phyloP scores from a whole-genome alignment of 768 basidiomycete genomes.

The Xanthoconium stramineum region DNA sequence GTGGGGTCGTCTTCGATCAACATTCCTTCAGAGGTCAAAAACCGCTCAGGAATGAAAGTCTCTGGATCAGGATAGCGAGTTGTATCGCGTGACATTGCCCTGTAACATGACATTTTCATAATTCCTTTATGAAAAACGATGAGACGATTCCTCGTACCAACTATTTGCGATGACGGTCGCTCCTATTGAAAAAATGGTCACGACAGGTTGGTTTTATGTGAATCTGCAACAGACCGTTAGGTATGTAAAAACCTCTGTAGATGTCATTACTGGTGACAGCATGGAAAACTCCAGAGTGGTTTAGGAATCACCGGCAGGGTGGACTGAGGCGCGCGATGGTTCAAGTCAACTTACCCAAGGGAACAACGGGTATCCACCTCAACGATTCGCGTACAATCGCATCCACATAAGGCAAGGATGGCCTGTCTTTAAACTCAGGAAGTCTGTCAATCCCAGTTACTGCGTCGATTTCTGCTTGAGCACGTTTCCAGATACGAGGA shows the following conservation, averaged over 20 bases:
- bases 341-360: background rate
- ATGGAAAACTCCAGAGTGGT: background rate
- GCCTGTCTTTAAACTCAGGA: background rate
- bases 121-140: background rate
- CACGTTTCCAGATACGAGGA: background rate
- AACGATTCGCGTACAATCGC: background rate
- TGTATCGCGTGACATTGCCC: too few species aligned
- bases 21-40: background rate
- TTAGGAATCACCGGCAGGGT: background rate
- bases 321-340: too few species aligned
- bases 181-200: background rate
- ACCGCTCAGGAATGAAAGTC: too few species aligned
- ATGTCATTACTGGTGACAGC: background rate
- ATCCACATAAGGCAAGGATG: background rate
- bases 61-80: too few species aligned
- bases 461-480: background rate
- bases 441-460: background rate
- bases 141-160: constrained; percentile 3
- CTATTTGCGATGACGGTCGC: constrained; percentile 1
- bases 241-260: background rate
- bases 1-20: background rate
- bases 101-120: background rate
- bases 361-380: background rate
- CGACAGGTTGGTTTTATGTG: background rate
- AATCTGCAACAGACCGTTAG: background rate